Conservation (phyloP, 345 rosid genomes). For the Melaleuca alternifolia region DNA sequence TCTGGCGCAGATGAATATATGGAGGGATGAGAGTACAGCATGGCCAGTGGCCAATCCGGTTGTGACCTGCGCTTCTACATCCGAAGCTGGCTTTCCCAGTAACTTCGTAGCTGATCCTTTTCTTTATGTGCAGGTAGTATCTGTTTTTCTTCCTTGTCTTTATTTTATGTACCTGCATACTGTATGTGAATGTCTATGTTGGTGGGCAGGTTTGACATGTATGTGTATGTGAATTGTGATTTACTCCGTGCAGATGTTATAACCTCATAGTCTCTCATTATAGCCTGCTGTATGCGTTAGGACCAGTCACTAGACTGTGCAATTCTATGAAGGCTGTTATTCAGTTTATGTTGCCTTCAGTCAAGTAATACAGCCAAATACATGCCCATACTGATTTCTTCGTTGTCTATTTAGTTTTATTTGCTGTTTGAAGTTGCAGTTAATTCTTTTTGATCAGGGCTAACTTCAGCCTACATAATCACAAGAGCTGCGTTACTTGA, state of each 20-base stretch:
- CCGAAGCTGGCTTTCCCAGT: conserved; percentile 72
- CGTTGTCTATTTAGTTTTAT: not conserved
- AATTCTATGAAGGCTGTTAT: not conserved
- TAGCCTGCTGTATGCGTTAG: not conserved
- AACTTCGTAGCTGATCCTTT: conserved; percentile 96
- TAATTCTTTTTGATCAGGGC: not conserved
- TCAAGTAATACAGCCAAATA: not conserved
- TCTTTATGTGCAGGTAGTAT: conserved; percentile 62
- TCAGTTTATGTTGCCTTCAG: not conserved
- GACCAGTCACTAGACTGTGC: not conserved
- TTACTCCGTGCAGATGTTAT: not conserved
- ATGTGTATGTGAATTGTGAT: not conserved
- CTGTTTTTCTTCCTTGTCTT: not conserved
- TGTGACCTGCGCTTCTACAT: conserved; percentile 72
- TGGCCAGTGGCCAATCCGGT: conserved; percentile 99
- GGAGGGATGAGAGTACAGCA: conserved; percentile 71
- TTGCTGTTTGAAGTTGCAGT: not conserved
- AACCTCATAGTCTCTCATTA: not conserved
- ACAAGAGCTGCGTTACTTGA: not conserved
- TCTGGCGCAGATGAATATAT: conserved; percentile 39
- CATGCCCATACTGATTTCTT: not conserved
- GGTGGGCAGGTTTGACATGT: not conserved
- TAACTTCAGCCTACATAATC: not conserved
- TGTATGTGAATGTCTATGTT: not conserved
- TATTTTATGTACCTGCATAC: not conserved